Conservation (phyloP, 768 basidiomycete genomes). For the Suillus brevipes region DNA sequence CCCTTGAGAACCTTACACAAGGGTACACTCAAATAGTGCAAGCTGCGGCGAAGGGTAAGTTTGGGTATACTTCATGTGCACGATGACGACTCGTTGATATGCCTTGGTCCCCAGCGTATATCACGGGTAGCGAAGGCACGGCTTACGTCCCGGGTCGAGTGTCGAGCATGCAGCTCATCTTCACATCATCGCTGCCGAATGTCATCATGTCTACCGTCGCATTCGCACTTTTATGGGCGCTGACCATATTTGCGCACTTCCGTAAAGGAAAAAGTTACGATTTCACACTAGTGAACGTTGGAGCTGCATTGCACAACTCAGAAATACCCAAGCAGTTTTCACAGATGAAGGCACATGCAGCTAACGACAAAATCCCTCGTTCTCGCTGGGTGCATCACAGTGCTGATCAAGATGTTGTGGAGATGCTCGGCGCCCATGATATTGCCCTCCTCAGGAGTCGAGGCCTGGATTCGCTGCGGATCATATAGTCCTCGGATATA, state of each 20-base stretch:
- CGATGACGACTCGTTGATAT: not conserved
- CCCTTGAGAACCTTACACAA: slow-evolving; percentile 5
- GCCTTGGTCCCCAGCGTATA: not conserved
- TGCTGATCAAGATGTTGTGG: not conserved
- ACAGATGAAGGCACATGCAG: not conserved
- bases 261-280: slow-evolving; percentile 8
- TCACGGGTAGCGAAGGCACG: slow-evolving; percentile 2
- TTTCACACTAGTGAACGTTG: slow-evolving; percentile 11
- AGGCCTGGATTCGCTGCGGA: not conserved
- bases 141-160: slow-evolving; percentile 12
- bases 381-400: not conserved
- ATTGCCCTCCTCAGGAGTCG: not conserved
- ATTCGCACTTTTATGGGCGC: slow-evolving; percentile 7
- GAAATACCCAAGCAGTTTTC: slow-evolving; percentile 1
- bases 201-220: slow-evolving; percentile 10
- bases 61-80: not conserved
- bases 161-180: not conserved
- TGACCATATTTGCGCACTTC: slow-evolving; percentile 13
- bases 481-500: not conserved
- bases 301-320: slow-evolving; percentile 5
- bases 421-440: not conserved
- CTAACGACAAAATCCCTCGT: not conserved
- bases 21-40: slow-evolving; percentile 8
- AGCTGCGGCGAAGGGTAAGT: slow-evolving; percentile 9
- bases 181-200: slow-evolving; percentile 12